phyloP scores from a whole-genome alignment of 345 rosid genomes.

The Brassica incana region DNA sequence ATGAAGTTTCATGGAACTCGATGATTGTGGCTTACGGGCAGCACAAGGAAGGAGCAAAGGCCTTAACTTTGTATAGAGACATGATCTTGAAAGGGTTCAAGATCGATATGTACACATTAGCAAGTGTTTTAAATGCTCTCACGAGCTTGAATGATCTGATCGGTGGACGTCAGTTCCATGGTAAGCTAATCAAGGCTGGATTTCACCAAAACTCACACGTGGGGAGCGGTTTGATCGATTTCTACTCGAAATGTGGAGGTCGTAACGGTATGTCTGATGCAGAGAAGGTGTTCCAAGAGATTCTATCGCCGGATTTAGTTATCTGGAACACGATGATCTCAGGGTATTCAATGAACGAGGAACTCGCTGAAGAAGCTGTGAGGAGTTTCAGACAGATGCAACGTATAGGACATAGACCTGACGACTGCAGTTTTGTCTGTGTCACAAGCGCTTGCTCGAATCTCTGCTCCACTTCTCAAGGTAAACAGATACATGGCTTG shows the following conservation, averaged over 20 bases:
- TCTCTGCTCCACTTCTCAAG: conserved; percentile 74
- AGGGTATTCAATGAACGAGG: conserved; percentile 71
- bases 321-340: conserved; percentile 93
- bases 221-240: conserved; percentile 86
- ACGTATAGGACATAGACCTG: conserved; percentile 61
- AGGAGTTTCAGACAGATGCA: conserved; percentile 62
- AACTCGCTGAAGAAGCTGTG: conserved; percentile 69
- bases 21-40: conserved; percentile 91
- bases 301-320: conserved; percentile 56
- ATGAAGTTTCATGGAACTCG: conserved; percentile 93
- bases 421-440: conserved; percentile 89
- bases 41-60: conserved; percentile 66
- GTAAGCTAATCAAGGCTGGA: conserved; percentile 63
- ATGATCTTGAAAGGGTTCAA: conserved; percentile 56
- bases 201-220: conserved; percentile 73
- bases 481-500: conserved; percentile 80
- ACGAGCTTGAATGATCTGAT: conserved; percentile 54
- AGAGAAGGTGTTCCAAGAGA: conserved; percentile 69
- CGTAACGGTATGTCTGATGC: conserved; percentile 49
- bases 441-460: conserved; percentile 72
- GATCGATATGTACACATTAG: conserved; percentile 76
- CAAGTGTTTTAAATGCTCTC: conserved; percentile 78
- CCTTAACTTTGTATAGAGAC: conserved; percentile 64
- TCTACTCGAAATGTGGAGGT: conserved; percentile 77
- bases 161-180: conserved; percentile 82